These are phyloP conservation scores for Cladosporium halotolerans DNA, from an alignment of 2,329 filamentous ascomycete genomes.

Conservation along the genomic window DNA sequence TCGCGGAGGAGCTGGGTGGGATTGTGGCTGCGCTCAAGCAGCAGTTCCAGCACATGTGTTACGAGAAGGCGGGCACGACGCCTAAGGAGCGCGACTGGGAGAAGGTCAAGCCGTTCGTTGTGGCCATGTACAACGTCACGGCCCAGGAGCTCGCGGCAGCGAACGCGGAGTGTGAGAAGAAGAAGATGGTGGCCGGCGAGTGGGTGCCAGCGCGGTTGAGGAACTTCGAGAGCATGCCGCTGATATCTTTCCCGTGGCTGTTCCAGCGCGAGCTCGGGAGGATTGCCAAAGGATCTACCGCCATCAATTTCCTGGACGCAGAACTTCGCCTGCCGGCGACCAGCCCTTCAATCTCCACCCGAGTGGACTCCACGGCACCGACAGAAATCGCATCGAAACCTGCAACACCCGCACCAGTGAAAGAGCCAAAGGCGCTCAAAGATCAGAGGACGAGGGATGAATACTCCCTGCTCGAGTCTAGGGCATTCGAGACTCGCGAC, in stretches of 20 bases:
- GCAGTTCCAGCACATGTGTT: constrained; percentile 61
- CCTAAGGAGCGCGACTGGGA: constrained; percentile 40
- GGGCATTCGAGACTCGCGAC: neutral
- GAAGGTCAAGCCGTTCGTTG: constrained; percentile 64
- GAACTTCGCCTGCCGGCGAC: neutral
- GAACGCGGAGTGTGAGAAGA: constrained; percentile 44
- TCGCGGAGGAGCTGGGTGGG: constrained; percentile 72
- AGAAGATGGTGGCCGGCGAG: constrained; percentile 34
- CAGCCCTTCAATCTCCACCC: neutral
- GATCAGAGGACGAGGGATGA: neutral
- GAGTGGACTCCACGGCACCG: neutral
- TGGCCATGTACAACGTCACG: constrained; percentile 84
- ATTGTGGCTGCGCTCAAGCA: constrained; percentile 62
- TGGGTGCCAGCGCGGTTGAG: constrained; percentile 33
- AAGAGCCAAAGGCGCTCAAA: neutral
- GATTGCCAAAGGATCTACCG: constrained; percentile 50
- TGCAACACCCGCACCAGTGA: too few relatives aligned
- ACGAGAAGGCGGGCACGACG: constrained; percentile 52
- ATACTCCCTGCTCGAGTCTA: neutral
- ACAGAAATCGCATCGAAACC: neutral
- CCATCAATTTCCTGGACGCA: neutral
- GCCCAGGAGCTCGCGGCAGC: constrained; percentile 61
- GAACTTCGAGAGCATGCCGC: constrained; percentile 55
- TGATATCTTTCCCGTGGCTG: constrained; percentile 93
- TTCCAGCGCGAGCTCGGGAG: constrained; percentile 66